These are phyloP conservation scores for Tylopilus orsonianus DNA, from an alignment of 1,284 basidiomycete genomes.

Conservation along the genomic window DNA sequence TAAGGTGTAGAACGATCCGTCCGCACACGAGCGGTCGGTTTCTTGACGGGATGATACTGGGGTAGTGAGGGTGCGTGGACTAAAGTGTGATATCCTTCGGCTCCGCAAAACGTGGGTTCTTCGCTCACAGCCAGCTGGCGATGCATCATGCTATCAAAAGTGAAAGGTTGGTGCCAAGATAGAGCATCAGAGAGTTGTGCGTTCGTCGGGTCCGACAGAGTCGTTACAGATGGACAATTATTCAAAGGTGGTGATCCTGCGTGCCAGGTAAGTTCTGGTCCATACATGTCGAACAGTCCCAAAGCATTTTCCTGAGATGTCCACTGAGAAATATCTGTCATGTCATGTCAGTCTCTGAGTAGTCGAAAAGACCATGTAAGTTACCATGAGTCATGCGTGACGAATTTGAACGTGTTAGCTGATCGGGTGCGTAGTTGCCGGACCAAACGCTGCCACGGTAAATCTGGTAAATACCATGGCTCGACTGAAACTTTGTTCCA, in stretches of 20 bases:
- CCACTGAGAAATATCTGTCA: constrained; percentile 2
- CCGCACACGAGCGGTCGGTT: neutral
- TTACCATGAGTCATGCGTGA: constrained; percentile 5
- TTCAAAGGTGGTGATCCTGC: neutral
- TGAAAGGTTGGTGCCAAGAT: neutral
- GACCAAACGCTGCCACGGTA: neutral
- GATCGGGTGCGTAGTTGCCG: neutral
- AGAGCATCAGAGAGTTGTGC: neutral
- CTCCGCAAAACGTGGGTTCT: neutral
- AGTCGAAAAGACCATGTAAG: neutral
- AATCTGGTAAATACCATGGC: constrained; percentile 3
- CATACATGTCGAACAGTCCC: neutral
- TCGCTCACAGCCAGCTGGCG: neutral
- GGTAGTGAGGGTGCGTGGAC: neutral
- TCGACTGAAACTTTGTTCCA: neutral
- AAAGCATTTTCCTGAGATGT: constrained; percentile 5
- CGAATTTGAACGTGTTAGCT: neutral
- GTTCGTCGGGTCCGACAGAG: neutral
- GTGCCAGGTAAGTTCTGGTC: neutral
- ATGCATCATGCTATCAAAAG: neutral
- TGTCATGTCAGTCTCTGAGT: neutral
- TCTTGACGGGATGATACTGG: neutral
- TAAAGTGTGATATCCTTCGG: neutral
- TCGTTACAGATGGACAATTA: neutral
- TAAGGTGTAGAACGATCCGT: no score